phyloP scores from a whole-genome alignment of 2,329 filamentous ascomycete species.

The Monilinia vaccinii-corymbosi region DNA sequence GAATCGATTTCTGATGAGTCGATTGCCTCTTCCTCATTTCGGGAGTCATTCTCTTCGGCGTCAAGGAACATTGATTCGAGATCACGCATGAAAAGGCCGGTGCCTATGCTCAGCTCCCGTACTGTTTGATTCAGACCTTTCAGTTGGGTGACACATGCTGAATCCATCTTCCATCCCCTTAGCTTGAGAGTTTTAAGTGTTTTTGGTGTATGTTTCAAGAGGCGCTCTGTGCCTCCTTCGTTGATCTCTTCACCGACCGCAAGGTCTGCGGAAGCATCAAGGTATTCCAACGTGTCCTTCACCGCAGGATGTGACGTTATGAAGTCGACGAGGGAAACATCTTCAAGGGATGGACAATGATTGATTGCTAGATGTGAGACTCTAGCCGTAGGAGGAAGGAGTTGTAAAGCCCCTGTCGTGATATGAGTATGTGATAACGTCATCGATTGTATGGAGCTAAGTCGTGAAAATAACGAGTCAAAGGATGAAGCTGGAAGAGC shows the following conservation, averaged over 20 bases:
- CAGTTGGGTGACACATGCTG: background rate
- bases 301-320: constrained; percentile 45
- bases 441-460: constrained; percentile 1
- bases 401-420: constrained; percentile 57
- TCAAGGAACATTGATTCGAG: constrained; percentile 16
- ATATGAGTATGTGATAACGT: constrained; percentile 59
- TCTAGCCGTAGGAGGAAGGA: constrained; percentile 57
- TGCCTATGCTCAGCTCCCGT: constrained; percentile 11
- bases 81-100: constrained; percentile 12
- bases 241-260: background rate
- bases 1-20: background rate
- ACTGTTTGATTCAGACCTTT: background rate
- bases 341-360: constrained; percentile 60
- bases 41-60: background rate
- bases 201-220: background rate
- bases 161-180: constrained; percentile 5
- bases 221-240: background rate
- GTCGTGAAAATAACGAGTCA: constrained; percentile 1
- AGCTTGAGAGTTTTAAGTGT: constrained; percentile 4
- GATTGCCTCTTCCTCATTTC: background rate
- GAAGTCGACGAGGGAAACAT: constrained; percentile 59
- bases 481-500: background rate
- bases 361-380: constrained; percentile 68
- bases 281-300: constrained; percentile 1
- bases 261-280: background rate